These are phyloP conservation scores for Stemphylium beticola DNA, from an alignment of 2,329 filamentous ascomycete genomes.

Conservation along the genomic window DNA sequence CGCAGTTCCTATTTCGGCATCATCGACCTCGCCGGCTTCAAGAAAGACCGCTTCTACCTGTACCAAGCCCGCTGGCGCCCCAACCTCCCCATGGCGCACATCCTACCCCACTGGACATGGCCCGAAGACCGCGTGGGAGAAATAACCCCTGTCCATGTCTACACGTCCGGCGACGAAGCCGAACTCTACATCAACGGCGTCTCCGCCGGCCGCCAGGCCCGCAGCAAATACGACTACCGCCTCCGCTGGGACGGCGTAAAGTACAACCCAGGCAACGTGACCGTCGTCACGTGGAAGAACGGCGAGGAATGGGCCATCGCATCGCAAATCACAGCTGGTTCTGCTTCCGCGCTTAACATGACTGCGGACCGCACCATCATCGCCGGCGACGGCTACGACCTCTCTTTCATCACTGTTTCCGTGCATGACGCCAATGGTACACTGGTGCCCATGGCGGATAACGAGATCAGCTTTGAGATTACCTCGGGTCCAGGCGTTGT, in stretches of 20 bases:
- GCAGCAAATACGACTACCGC: slow-evolving; percentile 51
- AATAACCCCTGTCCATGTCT: slow-evolving; percentile 62
- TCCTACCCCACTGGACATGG: slow-evolving; percentile 65
- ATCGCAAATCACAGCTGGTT: slow-evolving; percentile 52
- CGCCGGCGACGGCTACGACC: slow-evolving; percentile 52
- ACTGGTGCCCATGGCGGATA: slow-evolving; percentile 53
- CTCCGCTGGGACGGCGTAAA: slow-evolving; percentile 61
- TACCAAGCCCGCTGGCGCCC: slow-evolving; percentile 63
- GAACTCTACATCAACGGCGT: slow-evolving; percentile 62
- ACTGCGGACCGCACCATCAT: slow-evolving; percentile 53
- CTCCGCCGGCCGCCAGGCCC: slow-evolving; percentile 53
- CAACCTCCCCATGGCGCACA: slow-evolving; percentile 57
- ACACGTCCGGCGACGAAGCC: slow-evolving; percentile 59
- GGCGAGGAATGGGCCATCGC: slow-evolving; percentile 56
- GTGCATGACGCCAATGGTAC: slow-evolving; percentile 55
- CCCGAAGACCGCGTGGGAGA: slow-evolving; percentile 52
- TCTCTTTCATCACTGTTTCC: slow-evolving; percentile 56
- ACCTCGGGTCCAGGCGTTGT: slow-evolving; percentile 52
- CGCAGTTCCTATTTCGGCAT: slow-evolving; percentile 64
- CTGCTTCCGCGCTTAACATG: slow-evolving; percentile 48
- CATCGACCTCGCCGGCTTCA: slow-evolving; percentile 63
- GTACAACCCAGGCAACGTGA: slow-evolving; percentile 57
- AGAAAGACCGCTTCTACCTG: slow-evolving; percentile 62
- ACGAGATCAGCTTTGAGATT: slow-evolving; percentile 55
- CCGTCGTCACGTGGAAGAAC: slow-evolving; percentile 57